Evolutionary conservation across 2,329 filamentous ascomycete genomes (phyloP), one percentile per base, ranked within the genome.

Genomic region (Coleophoma cylindrospora): DNA sequence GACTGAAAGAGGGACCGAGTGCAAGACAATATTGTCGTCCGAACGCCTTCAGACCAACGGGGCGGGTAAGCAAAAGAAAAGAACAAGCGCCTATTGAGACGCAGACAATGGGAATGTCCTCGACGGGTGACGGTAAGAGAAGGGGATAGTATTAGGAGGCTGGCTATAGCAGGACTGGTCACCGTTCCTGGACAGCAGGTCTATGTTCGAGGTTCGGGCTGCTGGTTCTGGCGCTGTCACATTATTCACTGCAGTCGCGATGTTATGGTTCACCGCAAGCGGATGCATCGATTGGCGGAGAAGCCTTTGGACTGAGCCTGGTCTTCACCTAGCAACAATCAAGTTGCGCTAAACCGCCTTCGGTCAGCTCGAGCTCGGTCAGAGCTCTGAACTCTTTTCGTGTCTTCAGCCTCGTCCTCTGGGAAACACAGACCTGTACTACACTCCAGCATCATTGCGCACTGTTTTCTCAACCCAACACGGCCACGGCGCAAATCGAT

Each of bases 211-310:
- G 3, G 27, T 27, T 38, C 36, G 15, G 13, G 36, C 36, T 4
- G 36, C 36, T 38, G 36, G 12, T 38, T 14, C 36, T 38, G 36
- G 48, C 44, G 50, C 43, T 53, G 27, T 27, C 27, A 8, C 27
- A 27, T 27, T 27, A 27, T 27, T 27, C 43, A 49, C 50, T 49
- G 43, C 49, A 47, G 37, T 51, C 53, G 58, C 58, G 55, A 61
- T 62, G 59, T 62, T 61, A 53, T 60, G 51, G 54, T 58, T 50
- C 45, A 47, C 51, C 52, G 50, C 47, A 55, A 53, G 53, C 54
- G 47, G 53, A 48, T 50, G 45, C 48, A 21, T 54, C 48, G 37
- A 55, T 60, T 58, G 57, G 57, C 37, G 44, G 46, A 3, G 43
- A 50, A 47, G 27, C 27, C 27, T 27, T 27, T 27, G 9, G 27